Evolutionary conservation across 2,329 filamentous ascomycete genomes (phyloP).

Genomic region (Colletotrichum godetiae): DNA sequence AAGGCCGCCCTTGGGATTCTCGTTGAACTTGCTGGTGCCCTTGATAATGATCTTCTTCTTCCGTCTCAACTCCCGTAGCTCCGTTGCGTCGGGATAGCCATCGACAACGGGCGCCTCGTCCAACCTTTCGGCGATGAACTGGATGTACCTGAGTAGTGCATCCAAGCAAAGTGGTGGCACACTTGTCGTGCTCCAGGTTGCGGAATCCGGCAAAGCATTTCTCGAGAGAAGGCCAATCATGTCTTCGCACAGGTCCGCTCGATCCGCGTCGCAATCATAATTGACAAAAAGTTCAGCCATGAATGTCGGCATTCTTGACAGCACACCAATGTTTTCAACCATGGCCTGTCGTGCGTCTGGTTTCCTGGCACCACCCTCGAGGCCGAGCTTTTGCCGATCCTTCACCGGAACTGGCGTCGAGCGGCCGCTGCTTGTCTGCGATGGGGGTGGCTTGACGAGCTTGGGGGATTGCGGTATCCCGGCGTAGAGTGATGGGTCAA

Average conservation of each 20-base stretch:
- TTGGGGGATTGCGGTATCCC: constrained; percentile 94
- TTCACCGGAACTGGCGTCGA: constrained; percentile 92
- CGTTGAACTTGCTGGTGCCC: constrained; percentile 92
- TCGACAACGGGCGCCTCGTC: constrained; percentile 74
- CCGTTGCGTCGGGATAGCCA: constrained; percentile 73
- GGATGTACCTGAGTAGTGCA: constrained; percentile 88
- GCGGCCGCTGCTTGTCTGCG: constrained; percentile 81
- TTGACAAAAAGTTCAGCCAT: constrained; percentile 97
- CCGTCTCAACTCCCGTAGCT: constrained; percentile 77
- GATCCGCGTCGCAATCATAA: constrained; percentile 95
- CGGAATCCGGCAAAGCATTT: constrained; percentile 96
- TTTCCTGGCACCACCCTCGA: constrained; percentile 91
- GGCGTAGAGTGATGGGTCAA: constrained; percentile 91
- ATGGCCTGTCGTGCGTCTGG: constrained; percentile 97
- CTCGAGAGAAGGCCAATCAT: constrained; percentile 92
- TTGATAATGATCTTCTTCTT: constrained; percentile 91
- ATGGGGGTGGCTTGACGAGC: constrained; percentile 80
- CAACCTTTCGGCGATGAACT: constrained; percentile 89
- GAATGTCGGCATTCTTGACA: constrained; percentile 92
- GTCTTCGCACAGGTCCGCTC: constrained; percentile 93
- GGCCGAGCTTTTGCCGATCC: constrained; percentile 89
- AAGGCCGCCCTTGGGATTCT: constrained; percentile 89
- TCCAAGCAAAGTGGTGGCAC: constrained; percentile 95
- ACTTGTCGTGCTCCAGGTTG: constrained; percentile 98
- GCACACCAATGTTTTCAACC: constrained; percentile 94